Evolutionary conservation across 345 rosid genomes (phyloP), one percentile per base, ranked within the genome.

Genomic region (Gossypium bickii): DNA sequence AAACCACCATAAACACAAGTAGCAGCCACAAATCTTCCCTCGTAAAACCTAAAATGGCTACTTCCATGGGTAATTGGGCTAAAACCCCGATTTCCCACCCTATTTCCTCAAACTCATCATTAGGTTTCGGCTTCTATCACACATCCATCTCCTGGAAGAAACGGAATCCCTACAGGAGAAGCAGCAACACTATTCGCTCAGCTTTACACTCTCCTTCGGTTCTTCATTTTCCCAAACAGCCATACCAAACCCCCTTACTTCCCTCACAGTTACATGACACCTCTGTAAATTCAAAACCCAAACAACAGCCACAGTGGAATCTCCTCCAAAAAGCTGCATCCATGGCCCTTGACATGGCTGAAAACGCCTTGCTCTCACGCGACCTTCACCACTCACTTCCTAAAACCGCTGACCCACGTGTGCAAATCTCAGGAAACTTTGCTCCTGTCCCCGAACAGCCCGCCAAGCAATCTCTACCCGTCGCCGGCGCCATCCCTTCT

Each of bases 351-450:
- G 93, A 91, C 74, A 44, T 82, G 16, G 91, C 89, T 0, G 98
- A 94, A 74, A 20, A 76, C 29, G 93, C 92, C 77, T 81, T 94
- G 68, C 70, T 91, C 3, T 77, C 87, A 20, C 86, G 79, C 52
- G 98, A 94, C 78, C 84, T 80, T 58, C 85, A 85, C 44, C 82
- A 75, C 43, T 89, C 89, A 12, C 88, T 94, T 1, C 97, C 97
- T 24, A 94, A 89, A 78, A 92, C 97, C 12, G 87, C 89, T 1
- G 98, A 94, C 79, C 98, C 98, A 12, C 65, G 71, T 9, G 88
- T 88, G 60, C 98, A 94, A 83, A 87, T 94, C 66, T 63, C 93
- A n/a, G 98, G 98, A 16, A 94, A 94, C 82, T 94, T 90, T 74
- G 93, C 95, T 57, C 97, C 98, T 1, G 98, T 94, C 1, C 87